Evolutionary conservation across 1,284 basidiomycete species (phyloP), one percentile per base, ranked within the genome.

Genomic region (Testicularia cyperi): DNA sequence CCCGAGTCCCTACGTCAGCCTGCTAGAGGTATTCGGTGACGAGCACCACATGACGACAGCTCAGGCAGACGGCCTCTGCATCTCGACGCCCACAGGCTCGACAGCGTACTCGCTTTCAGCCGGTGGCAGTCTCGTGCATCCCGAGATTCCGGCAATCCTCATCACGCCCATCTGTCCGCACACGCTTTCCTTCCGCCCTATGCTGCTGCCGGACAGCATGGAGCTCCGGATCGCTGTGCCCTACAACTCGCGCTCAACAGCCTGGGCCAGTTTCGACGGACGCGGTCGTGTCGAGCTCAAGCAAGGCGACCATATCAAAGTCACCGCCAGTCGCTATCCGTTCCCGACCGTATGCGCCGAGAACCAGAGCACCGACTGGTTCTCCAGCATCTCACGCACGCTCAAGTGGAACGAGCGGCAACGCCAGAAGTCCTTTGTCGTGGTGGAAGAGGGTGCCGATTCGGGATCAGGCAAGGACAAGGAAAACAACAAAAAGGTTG

Each of bases 21-120:
- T 92, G 70, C 80, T 99, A 48, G 95, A 99, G 78, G 82, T 99
- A 13, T 99, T 98, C 71, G 92, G 91, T 52, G 95, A 99, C 72
- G 94, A 99, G 68, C 90, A 97, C 77, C 95, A 98, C 80, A 86
- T 99, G 83, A 99, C 95, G 1, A 99, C 95, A 0, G 95, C 97
- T 1, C 95, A 98, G 79, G 95, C 94, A 0, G 95, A 99, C 74
- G 95, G 95, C 3, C 80, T 99, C 20, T 92, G 89, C 23, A 88
- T 98, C 13, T 88, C 95, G 2, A 99, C 94, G 0, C 94, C 94
- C 2, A 98, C 94, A 0, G 94, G 94, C 8, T 97, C 94, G 0
- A 99, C 95, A 2, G 95, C 95, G 4, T 99, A 99, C 23, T 76
- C 74, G 84, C 81, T 98, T 22, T 98, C 95, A 16, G 95, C 95